These are phyloP conservation scores for Hemileia vastatrix DNA, from an alignment of 1,284 basidiomycete species.

Conservation along the genomic window DNA sequence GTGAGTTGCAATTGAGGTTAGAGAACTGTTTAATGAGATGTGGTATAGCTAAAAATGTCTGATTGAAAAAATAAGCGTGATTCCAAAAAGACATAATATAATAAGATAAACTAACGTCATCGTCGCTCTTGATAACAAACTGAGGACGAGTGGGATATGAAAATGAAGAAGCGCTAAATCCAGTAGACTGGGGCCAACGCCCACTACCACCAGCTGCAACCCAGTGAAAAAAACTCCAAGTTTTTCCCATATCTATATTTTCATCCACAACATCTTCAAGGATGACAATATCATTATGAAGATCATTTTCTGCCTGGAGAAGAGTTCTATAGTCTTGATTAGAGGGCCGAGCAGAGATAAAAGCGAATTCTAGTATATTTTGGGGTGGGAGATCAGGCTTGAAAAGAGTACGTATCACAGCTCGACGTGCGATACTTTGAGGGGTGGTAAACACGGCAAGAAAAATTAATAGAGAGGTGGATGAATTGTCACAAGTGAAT, in stretches of 20 bases:
- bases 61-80: background rate
- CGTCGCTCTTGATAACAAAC: slow-evolving; percentile 17
- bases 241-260: slow-evolving; percentile 14
- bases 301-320: slow-evolving; percentile 3
- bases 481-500: slow-evolving; percentile 1
- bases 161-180: too few relatives aligned
- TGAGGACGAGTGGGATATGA: too few relatives aligned
- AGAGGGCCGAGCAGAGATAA: slow-evolving; percentile 11
- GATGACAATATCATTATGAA: slow-evolving; percentile 9
- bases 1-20: slow-evolving; percentile 7
- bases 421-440: background rate
- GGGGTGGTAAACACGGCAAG: slow-evolving; percentile 16
- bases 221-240: slow-evolving; percentile 7
- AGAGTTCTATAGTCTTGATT: slow-evolving; percentile 10
- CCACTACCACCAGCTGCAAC: background rate
- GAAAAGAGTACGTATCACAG: slow-evolving; percentile 6
- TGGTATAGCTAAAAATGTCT: slow-evolving; percentile 17
- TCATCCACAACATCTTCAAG: background rate
- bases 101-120: slow-evolving; percentile 22
- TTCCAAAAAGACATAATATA: background rate
- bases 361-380: slow-evolving; percentile 7
- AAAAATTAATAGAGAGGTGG: slow-evolving; percentile 1
- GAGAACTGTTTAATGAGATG: slow-evolving; percentile 13
- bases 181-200: too few relatives aligned
- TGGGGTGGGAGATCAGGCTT: slow-evolving; percentile 10